These are phyloP conservation scores for Ceratobasidium sp. DNA, from an alignment of 1,284 basidiomycete species.

Conservation along the genomic window DNA sequence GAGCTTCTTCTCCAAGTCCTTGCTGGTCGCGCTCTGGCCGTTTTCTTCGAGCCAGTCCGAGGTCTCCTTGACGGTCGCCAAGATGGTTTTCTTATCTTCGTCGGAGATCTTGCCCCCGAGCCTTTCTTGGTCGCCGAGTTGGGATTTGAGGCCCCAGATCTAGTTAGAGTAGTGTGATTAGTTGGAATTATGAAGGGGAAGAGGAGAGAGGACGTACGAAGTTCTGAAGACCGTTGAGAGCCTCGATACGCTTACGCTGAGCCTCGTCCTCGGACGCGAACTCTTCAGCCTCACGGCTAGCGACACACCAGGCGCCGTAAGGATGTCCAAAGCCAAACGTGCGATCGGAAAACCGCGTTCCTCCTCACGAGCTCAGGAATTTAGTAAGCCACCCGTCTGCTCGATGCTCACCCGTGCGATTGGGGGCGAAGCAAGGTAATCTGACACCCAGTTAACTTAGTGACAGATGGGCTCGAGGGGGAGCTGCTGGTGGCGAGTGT, in stretches of 20 bases:
- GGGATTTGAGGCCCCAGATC: conserved; percentile 85
- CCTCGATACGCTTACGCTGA: conserved; percentile 89
- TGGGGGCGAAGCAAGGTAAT: not conserved
- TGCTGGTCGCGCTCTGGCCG: conserved; percentile 79
- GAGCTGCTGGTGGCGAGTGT: not conserved
- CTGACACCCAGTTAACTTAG: not conserved
- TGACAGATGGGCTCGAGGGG: not conserved
- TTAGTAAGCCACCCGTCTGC: not conserved
- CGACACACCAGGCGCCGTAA: conserved; percentile 11
- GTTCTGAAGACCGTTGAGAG: conserved; percentile 81
- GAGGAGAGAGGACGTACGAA: conserved; percentile 62
- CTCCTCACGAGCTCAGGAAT: not conserved
- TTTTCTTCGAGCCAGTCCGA: conserved; percentile 92
- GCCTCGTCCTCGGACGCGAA: conserved; percentile 89
- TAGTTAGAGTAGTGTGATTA: not conserved
- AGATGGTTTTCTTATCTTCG: conserved; percentile 90
- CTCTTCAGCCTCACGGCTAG: conserved; percentile 82
- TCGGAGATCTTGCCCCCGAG: conserved; percentile 89
- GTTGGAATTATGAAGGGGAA: not conserved
- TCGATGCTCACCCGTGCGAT: not conserved
- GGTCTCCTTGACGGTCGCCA: conserved; percentile 86
- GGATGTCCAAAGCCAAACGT: conserved; percentile 21
- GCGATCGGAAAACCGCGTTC: not conserved
- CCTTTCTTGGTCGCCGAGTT: conserved; percentile 88
- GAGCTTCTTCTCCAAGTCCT: conserved; percentile 94